Percentiles rank a stretch among this genome's conserved stretches.
These are phyloP conservation scores for Phyllosticta paracitricarpa DNA, from an alignment of 2,329 filamentous ascomycete genomes.

Conservation along the genomic window DNA sequence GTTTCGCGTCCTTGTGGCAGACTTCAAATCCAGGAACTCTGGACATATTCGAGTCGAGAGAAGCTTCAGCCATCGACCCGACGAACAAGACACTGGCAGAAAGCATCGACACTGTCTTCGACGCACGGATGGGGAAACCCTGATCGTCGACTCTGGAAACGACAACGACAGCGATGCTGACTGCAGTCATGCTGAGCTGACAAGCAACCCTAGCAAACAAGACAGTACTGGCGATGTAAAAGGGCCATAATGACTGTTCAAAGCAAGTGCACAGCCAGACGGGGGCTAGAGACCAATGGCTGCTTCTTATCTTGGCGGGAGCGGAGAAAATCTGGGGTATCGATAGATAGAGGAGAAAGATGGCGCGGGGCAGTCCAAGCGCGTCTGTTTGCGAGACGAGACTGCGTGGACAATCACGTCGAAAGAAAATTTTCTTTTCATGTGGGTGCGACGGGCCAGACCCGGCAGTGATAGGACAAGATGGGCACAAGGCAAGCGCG, in stretches of 20 bases:
- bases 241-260: not conserved
- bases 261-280: not conserved
- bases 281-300: not conserved
- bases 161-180: not conserved
- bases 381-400: not conserved
- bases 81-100: not conserved
- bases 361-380: not conserved
- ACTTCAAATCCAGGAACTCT: too few relatives aligned
- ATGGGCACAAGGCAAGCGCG: not conserved
- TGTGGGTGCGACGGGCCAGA: not conserved
- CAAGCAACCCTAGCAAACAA: not conserved
- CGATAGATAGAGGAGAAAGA: not conserved
- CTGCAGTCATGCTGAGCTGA: not conserved
- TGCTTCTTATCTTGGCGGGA: not conserved
- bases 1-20: too few relatives aligned
- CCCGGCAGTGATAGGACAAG: too few relatives aligned
- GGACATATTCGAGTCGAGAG: too few relatives aligned
- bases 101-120: not conserved
- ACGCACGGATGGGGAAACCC: not conserved
- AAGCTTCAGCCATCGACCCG: too few relatives aligned
- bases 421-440: too few relatives aligned
- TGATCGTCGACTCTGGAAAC: not conserved
- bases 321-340: conserved; percentile 10
- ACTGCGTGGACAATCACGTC: not conserved
- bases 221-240: not conserved